Evolutionary conservation across 2,329 filamentous ascomycete species (phyloP), one percentile per base, ranked within the genome.

Genomic region (Epichloe elymi): DNA sequence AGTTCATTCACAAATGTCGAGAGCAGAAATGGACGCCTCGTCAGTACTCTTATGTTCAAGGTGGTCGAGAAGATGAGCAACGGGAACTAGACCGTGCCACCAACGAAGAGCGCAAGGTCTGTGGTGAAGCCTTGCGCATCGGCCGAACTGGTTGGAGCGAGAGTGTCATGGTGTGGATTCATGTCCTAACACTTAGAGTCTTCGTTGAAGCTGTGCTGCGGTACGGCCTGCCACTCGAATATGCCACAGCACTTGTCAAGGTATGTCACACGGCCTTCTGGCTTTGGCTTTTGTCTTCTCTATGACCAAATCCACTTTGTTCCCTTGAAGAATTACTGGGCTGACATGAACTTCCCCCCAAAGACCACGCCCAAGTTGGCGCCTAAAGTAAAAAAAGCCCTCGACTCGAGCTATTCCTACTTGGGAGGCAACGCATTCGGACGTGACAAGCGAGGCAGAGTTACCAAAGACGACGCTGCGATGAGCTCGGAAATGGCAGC

Each of bases 121-220:
- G 89, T 82, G 89, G 88, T 11, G 91, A 98, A 70, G 89, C 90
- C 3, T 68, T 98, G 62, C 79, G 89, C 57, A 76, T 96, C 60
- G 88, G 85, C 14, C 77, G 90, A 55, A 95, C 88, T n/a, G 89
- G 88, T 15, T 98, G 93, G 81, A 91, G 88, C 63, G 93, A 98
- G 71, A 85, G 85, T 55, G 88, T 95, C 57, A 95, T 95, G 88
- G 85, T 91, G 50, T 95, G 90, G 88, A 79, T 95, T 47, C 93
- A 98, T 64, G 86, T 95, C 30, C 74, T 97, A 62, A 86, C 90
- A 6, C 71, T 98, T 61, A 77, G 93, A 50, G 90, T 97, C 19
- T 98, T 97, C 68, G 93, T 98, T 19, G 93, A 98, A 75, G 95
- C 90, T 5, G 93, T 98, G n/a, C 73, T 98, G 63, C 82, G 93